Base-by-base conservation (phyloP, 1,139 yeast species). In the Pneumocystis wakefieldiae region DNA sequence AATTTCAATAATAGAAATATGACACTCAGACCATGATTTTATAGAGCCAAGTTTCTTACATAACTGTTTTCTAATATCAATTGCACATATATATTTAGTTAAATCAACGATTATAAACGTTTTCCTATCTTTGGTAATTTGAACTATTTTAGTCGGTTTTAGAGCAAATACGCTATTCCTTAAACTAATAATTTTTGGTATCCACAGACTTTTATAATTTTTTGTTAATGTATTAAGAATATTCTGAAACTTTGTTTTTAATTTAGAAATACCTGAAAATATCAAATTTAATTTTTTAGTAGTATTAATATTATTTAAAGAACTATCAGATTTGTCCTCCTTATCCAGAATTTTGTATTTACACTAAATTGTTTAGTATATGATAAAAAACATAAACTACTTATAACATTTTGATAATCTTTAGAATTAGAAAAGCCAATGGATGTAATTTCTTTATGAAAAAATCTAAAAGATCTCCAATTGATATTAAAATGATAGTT, bases 1-100 rank as follows among this genome's bases (percentile, higher is more conserved):
- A 71, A 84, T 83, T 60, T 89, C 95, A 0, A 95, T 87, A 67
- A 89, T 73, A 69, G 85, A 90, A 60, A 85, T 76, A 0, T 83
- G 74, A 39, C 82, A 62, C 15, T 53, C 24, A 73, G 0, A 48
- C 55, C 55, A 48, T 81, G 81, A 5, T 74, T 37, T 58, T 70
- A 73, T 14, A 77, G 75, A 6, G 76, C 73, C 24, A 83, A 69
- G 7, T 75, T 1, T 74, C 71, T 0, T 78, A 73, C 15, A 85
- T 66, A 6, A 71, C 67, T 1, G 32, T 24, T 71, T 74, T 65
- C 77, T 79, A 48, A 83, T 72, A 2, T 74, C 76, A 0, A 70
- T 72, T 1, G 74, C 67, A 29, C 71, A 69, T 0, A 68, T 68
- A 42, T 76, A 69, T n/a, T 71, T 71, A 0, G 70, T 78, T 57